phyloP scores from a whole-genome alignment of 2,329 filamentous ascomycete genomes.

The Didymella glomerata region DNA sequence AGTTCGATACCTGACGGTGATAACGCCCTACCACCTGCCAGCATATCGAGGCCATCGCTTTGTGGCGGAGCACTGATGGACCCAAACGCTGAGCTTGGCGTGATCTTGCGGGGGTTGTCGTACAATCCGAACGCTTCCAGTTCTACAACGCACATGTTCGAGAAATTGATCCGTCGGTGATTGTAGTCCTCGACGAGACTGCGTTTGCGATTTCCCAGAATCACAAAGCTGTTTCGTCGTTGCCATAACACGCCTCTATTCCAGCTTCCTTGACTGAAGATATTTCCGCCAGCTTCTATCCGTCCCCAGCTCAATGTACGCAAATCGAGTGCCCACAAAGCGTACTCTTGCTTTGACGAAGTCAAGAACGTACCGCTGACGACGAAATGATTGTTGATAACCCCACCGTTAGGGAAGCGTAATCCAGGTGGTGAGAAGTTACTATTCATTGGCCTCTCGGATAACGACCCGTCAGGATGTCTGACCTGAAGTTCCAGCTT shows the following conservation, averaged over 20 bases:
- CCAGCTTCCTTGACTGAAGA: constrained; percentile 98
- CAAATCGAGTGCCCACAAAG: constrained; percentile 92
- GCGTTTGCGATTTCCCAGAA: constrained; percentile 90
- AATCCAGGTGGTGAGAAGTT: constrained; percentile 88
- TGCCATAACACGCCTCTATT: constrained; percentile 95
- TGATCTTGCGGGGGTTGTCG: constrained; percentile 84
- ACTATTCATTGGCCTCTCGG: constrained; percentile 88
- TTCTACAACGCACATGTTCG: constrained; percentile 95
- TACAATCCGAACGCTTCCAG: constrained; percentile 97
- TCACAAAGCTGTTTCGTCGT: constrained; percentile 91
- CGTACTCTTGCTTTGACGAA: constrained; percentile 97
- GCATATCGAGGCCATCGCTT: constrained; percentile 62
- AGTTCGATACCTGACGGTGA: constrained; percentile 83
- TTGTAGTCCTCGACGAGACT: constrained; percentile 98
- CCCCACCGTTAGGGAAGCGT: constrained; percentile 92
- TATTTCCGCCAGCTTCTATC: constrained; percentile 89
- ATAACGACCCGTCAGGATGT: constrained; percentile 80
- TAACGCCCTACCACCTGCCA: constrained; percentile 78
- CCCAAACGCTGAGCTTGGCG: constrained; percentile 81
- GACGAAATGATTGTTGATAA: constrained; percentile 96
- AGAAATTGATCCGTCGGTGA: constrained; percentile 96
- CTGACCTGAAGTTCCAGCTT: constrained; percentile 94
- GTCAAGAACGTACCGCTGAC: constrained; percentile 97
- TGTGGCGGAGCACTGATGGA: constrained; percentile 77
- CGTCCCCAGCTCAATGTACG: constrained; percentile 90